Evolutionary conservation across 2,329 filamentous ascomycete genomes (phyloP), one percentile per base, ranked within the genome.

Genomic region (Penicillium sp.): DNA sequence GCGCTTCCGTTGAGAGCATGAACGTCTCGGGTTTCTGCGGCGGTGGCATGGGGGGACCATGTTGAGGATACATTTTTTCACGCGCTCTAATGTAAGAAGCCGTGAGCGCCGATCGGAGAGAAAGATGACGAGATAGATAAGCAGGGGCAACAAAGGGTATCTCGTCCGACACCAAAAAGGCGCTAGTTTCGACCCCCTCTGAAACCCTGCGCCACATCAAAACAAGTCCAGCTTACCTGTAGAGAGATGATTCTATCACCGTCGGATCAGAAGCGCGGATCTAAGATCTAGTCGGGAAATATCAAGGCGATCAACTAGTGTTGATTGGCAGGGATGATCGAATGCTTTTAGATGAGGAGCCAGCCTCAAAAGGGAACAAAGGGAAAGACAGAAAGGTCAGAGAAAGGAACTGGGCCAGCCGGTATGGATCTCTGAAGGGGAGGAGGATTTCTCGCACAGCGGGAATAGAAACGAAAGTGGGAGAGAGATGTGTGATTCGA

Each of bases 21-120:
- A 99, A 99, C 42, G 95, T 98, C 83, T 99, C 95, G 67, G 95
- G 95, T 78, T 96, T 97, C 81, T 97, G 92, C 62, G 90, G 90
- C 71, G 91, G 89, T 69, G 91, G 90, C 91, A 97, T 96, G 67
- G 88, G 84, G 72, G 90, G 85, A 80, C 82, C 77, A 66, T 92
- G 89, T 80, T 92, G 89, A 66, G 88, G 85, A 80, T 92, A 93
- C 90, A 93, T 71, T 50, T 23, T 39, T 39, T 53, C 58, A 51
- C 57, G 52, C 49, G 21, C 43, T 56, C 44, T 58, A 45, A 33
- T 54, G 19, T 31, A 49, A 55, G 37, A 45, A 51, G 51, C 46
- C 7, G 57, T 67, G 62, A 72, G 67, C 47, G 55, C 50, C 55
- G 50, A 53, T 43, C 50, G 59, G 47, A 53, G 47, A 53, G 59